Percentiles rank a stretch among this genome's conserved stretches.
phyloP scores from a whole-genome alignment of 2,329 filamentous ascomycete species.

The Penicillium digitatum region DNA sequence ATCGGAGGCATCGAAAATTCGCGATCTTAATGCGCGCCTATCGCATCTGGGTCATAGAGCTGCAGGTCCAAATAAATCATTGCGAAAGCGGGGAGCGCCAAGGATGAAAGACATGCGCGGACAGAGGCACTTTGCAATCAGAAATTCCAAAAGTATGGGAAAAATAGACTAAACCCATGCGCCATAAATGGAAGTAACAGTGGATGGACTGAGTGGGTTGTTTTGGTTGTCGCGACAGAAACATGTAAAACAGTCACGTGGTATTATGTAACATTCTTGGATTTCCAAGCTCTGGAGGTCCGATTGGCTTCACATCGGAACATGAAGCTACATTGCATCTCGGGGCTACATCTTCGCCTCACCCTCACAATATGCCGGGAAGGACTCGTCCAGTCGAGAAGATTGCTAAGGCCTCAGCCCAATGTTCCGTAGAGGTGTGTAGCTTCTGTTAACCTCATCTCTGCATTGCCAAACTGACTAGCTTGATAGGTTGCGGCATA shows the following conservation, averaged over 20 bases:
- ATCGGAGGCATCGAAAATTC: constrained; percentile 50
- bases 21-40: constrained; percentile 45
- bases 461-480: constrained; percentile 13
- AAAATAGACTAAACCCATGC: constrained; percentile 1
- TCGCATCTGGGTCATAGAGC: constrained; percentile 43
- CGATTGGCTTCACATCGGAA: neutral
- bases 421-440: constrained; percentile 63
- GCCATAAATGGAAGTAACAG: neutral
- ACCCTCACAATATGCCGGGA: constrained; percentile 39
- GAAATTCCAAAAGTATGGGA: constrained; percentile 3
- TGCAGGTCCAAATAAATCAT: constrained; percentile 39
- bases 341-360: neutral
- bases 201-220: constrained; percentile 9
- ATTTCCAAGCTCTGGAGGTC: neutral
- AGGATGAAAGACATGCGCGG: constrained; percentile 12
- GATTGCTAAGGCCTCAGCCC: constrained; percentile 61
- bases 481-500: constrained; percentile 68
- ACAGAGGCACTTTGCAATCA: constrained; percentile 8
- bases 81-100: constrained; percentile 28
- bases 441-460: neutral
- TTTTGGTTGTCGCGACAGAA: constrained; percentile 28
- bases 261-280: constrained; percentile 18
- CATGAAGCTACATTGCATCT: neutral
- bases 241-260: constrained; percentile 22
- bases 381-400: constrained; percentile 64